These are phyloP conservation scores for Sugiyamaella chiloensis DNA, from an alignment of 805 yeast genomes.

Conservation along the genomic window DNA sequence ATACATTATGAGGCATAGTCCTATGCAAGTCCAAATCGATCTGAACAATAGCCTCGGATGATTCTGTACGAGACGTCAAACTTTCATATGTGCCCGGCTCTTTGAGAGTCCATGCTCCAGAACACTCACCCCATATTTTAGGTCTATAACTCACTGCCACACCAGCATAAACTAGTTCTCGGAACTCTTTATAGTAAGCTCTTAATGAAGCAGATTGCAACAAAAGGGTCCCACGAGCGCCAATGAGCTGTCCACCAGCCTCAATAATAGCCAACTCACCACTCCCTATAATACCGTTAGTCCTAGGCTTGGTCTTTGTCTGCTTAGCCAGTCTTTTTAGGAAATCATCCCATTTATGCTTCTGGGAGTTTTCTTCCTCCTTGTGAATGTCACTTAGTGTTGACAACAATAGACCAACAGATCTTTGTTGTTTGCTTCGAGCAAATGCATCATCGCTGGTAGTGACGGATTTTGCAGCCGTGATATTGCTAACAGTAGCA, in stretches of 20 bases:
- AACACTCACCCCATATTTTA: conserved; percentile 52
- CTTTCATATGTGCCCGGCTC: conserved; percentile 48
- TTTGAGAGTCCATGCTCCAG: conserved; percentile 44
- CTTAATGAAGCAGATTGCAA: conserved; percentile 25
- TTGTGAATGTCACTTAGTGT: conserved; percentile 46
- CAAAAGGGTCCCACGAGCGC: conserved; percentile 41
- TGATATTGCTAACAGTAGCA: background rate
- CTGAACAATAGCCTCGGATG: conserved; percentile 42
- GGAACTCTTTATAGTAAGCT: conserved; percentile 30
- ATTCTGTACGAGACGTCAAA: conserved; percentile 22
- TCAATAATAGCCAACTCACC: conserved; percentile 7
- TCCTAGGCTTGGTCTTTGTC: conserved; percentile 18
- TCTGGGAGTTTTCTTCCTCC: conserved; percentile 38
- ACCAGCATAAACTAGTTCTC: conserved; percentile 42
- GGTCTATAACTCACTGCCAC: conserved; percentile 49
- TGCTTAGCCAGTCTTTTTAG: conserved; percentile 26
- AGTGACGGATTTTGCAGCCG: background rate
- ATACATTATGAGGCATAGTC: conserved; percentile 53
- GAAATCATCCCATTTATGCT: conserved; percentile 47
- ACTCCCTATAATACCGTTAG: conserved; percentile 24
- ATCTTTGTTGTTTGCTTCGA: conserved; percentile 7
- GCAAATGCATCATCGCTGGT: conserved; percentile 4
- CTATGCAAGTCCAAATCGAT: conserved; percentile 53
- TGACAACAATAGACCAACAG: conserved; percentile 34
- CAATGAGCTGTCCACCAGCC: conserved; percentile 35